phyloP scores from a whole-genome alignment of 1,284 basidiomycete species.

The Cryptococcus sp. region DNA sequence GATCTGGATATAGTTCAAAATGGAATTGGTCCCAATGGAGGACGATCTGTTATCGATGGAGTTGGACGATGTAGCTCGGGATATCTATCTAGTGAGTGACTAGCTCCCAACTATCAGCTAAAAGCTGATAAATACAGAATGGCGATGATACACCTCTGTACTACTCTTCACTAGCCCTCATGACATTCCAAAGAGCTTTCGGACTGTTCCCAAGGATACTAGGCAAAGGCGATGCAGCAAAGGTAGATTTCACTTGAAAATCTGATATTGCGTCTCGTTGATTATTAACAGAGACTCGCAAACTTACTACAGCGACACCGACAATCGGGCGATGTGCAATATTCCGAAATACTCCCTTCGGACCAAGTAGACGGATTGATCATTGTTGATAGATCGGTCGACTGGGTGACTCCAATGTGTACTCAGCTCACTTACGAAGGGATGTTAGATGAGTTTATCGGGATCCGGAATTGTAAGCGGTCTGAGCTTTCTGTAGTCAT shows the following conservation, averaged over 20 bases:
- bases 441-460: constrained; percentile 88
- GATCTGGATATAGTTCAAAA: constrained; percentile 56
- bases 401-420: constrained; percentile 91
- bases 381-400: constrained; percentile 84
- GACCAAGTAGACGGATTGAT: constrained; percentile 76
- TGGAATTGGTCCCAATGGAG: constrained; percentile 89
- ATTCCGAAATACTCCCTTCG: constrained; percentile 41
- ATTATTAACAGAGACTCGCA: constrained; percentile 61
- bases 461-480: constrained; percentile 75
- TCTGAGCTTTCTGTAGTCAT: background rate
- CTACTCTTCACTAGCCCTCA: constrained; percentile 80
- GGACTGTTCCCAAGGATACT: constrained; percentile 88
- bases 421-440: constrained; percentile 98
- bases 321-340: constrained; percentile 24
- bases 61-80: constrained; percentile 73
- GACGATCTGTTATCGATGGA: constrained; percentile 87
- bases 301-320: constrained; percentile 64
- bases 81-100: constrained; percentile 69
- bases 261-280: background rate
- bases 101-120: background rate
- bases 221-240: constrained; percentile 87
- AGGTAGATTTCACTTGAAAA: constrained; percentile 49
- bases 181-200: constrained; percentile 78
- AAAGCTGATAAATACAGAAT: constrained; percentile 55
- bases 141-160: constrained; percentile 90